A percentile compares a stretch with the other conserved stretches of the same genome.
These are phyloP conservation scores for Colletotrichum sp. DNA, from an alignment of 2,329 filamentous ascomycete genomes.

Conservation along the genomic window DNA sequence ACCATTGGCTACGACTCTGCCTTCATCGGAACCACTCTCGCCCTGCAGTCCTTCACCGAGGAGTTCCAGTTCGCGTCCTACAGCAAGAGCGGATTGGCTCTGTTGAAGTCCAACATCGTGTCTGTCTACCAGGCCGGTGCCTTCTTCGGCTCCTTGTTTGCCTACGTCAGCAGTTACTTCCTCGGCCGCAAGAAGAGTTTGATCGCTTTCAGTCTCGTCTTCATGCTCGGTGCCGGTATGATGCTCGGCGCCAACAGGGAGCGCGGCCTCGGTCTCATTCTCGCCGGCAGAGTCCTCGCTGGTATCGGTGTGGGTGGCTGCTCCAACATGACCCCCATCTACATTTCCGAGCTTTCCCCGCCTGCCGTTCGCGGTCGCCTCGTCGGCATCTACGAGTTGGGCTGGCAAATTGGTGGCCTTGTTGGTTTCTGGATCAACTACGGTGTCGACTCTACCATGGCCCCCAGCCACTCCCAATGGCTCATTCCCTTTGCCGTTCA, in stretches of 20 bases:
- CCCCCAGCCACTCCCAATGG: slow-evolving; percentile 60
- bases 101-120: slow-evolving; percentile 77
- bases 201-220: slow-evolving; percentile 64
- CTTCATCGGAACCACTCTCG: slow-evolving; percentile 80
- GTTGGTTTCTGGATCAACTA: slow-evolving; percentile 70
- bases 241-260: slow-evolving; percentile 71
- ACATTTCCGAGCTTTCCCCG: slow-evolving; percentile 65
- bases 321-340: slow-evolving; percentile 68
- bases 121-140: slow-evolving; percentile 83
- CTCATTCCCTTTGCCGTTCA: slow-evolving; percentile 70
- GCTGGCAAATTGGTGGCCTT: slow-evolving; percentile 68
- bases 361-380: slow-evolving; percentile 69
- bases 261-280: slow-evolving; percentile 68
- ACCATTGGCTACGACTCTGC: slow-evolving; percentile 71
- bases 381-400: slow-evolving; percentile 71
- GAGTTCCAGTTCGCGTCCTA: slow-evolving; percentile 71
- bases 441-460: slow-evolving; percentile 59
- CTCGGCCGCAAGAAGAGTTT: slow-evolving; percentile 71
- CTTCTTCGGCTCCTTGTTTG: slow-evolving; percentile 79
- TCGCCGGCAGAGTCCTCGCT: slow-evolving; percentile 67
- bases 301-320: slow-evolving; percentile 68
- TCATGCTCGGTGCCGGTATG: slow-evolving; percentile 73
- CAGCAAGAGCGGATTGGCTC: slow-evolving; percentile 50
- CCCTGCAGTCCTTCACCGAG: slow-evolving; percentile 69
- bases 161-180: slow-evolving; percentile 70